Percentiles rank a stretch among this genome's conserved stretches.
These are phyloP conservation scores for Azolla pinnata DNA, from an alignment of 75 land plant species.

Conservation along the genomic window DNA sequence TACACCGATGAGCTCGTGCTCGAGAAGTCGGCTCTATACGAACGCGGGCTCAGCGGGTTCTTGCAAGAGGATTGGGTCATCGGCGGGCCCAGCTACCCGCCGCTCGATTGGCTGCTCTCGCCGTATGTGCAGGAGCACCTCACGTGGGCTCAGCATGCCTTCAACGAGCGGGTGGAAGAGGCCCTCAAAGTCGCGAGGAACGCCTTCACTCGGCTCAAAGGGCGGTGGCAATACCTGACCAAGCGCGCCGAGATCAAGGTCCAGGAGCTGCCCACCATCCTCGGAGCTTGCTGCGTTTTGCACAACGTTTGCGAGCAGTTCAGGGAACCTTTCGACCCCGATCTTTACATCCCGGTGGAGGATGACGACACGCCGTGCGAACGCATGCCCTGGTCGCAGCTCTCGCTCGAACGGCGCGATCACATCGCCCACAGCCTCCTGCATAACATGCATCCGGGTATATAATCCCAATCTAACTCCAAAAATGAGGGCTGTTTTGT, in stretches of 20 bases:
- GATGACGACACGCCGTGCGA: constrained; percentile 79
- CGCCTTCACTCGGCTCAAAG: constrained; percentile 72
- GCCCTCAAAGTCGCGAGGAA: constrained; percentile 45
- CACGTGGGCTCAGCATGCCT: constrained; percentile 92
- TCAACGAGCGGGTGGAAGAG: constrained; percentile 74
- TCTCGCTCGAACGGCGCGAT: constrained; percentile 57
- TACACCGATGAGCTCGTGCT: constrained; percentile 76
- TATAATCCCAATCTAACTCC: too few species aligned
- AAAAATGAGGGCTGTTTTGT: too few species aligned
- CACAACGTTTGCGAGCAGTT: constrained; percentile 84
- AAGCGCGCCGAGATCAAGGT: constrained; percentile 90
- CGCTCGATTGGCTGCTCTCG: constrained; percentile 84
- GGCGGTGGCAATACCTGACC: constrained; percentile 79
- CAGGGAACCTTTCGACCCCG: constrained; percentile 57
- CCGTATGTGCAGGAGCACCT: constrained; percentile 73
- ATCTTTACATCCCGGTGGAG: constrained; percentile 35
- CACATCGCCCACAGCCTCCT: constrained; percentile 77
- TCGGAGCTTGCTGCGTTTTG: constrained; percentile 90
- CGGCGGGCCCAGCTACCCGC: constrained; percentile 67
- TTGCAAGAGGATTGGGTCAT: constrained; percentile 64
- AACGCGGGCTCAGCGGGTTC: constrained; percentile 45
- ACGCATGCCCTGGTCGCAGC: constrained; percentile 22
- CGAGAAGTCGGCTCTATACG: constrained; percentile 63
- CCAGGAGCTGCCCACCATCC: constrained; percentile 83
- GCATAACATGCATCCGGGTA: constrained; percentile 49